phyloP scores from a whole-genome alignment of 805 yeast genomes.

The Suhomyces xylopsoci region DNA sequence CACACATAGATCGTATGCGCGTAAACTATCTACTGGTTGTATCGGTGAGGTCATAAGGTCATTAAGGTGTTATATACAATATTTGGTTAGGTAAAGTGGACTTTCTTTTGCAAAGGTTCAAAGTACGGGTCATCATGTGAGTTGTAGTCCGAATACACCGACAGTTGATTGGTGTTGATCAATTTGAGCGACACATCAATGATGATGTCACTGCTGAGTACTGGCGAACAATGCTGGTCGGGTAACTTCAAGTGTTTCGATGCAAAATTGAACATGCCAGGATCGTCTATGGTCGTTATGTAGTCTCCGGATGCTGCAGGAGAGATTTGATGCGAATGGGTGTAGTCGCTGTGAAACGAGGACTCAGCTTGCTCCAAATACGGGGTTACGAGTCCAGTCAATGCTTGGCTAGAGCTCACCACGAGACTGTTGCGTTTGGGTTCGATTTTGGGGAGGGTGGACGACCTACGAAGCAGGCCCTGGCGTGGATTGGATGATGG shows the following conservation, averaged over 20 bases:
- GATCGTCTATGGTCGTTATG: background rate
- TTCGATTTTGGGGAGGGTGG: background rate
- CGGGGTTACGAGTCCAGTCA: background rate
- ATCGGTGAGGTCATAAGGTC: background rate
- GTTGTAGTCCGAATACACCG: conserved; percentile 3
- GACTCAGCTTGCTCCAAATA: background rate
- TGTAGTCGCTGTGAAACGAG: background rate
- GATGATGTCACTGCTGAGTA: conserved; percentile 2
- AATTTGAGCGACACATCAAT: conserved; percentile 7
- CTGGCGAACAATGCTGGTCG: background rate
- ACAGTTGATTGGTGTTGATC: conserved; percentile 9
- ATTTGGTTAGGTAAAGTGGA: conserved; percentile 1
- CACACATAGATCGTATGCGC: no score
- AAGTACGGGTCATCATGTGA: background rate
- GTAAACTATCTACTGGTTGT: background rate
- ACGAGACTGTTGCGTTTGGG: background rate
- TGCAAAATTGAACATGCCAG: background rate
- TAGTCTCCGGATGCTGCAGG: background rate
- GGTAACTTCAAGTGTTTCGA: background rate
- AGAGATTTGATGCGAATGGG: background rate
- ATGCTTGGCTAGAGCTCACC: conserved; percentile 4
- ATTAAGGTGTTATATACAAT: background rate
- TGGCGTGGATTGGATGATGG: background rate
- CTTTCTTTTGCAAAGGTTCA: background rate
- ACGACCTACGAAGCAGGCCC: background rate